Base-by-base conservation (phyloP, 768 basidiomycete species). In the Pluteus cervinus region DNA sequence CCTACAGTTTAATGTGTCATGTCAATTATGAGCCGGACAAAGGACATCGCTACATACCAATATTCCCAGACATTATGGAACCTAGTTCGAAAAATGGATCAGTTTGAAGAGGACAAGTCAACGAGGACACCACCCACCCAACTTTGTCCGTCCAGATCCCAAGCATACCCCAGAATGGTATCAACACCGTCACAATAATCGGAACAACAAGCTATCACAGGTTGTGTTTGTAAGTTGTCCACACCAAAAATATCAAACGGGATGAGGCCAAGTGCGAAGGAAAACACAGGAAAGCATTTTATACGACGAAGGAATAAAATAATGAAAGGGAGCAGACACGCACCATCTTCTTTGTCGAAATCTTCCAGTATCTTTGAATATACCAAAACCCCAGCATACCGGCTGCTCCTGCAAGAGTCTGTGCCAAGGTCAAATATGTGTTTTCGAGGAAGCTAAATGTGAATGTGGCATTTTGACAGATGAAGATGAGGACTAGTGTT, bases 61-160 rank as follows among this genome's bases (percentile, higher is more conserved):
- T 90, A 90, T 48, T 90, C 87, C 86, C 86, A 88, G 10, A 51
- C 71, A 42, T 87, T 85, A 52, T 87, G 86, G 59, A 85, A 86
- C 2, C 74, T 77, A 25, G n/a, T n/a, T n/a, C 12, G 15, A 24
- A 11, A 11, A 12, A 36, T 37, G 16, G 3, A 0, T 34, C 36
- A 41, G 16, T 12, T 12, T 16, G 20, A 10, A 43, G 54, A 20
- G 18, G 14, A n/a, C n/a, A 1, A 9, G 12, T 10, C 12, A 2
- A 34, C 5, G 7, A 24, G 17, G 26, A 20, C 9, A 14, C 4
- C 17, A 53, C 72, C 14, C 45, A 83, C 79, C 86, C 86, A 33
- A 90, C 46, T 42, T 70, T 81, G 6, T 61, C 44, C 0, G 86
- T 86, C 85, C 86, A 87, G 31, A 89, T 76, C 2, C 87, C 86